Evolutionary conservation across 306 rosid species (phyloP), one percentile per base, ranked within the genome.

Genomic region (Echinosophora koreensis): DNA sequence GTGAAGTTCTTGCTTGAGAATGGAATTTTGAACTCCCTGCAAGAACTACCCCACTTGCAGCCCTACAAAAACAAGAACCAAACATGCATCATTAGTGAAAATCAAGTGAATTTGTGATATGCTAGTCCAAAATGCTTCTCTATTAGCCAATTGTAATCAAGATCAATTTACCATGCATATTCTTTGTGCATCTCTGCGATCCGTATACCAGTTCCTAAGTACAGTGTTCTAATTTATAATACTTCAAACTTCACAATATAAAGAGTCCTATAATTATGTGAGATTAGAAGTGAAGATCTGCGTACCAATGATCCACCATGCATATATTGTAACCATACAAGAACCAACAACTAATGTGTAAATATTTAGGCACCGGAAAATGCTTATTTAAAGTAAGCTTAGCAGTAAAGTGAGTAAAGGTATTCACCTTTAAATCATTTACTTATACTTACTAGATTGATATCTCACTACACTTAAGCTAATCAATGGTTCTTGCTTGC

Each of bases 1-100:
- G 87, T 13, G 91, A 84, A 15, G 71, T 77, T 56, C 83, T 83
- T 15, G 86, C 91, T 54, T 88, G 64, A 46, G 76, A 86, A 71
- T 87, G 64, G 71, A 89, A 89, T 27, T 80, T 89, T 14, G 69
- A 77, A 66, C 84, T 89, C 42, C 91, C 92, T 5, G 76, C 94
- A 12, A 90, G 44, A 30, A 82, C 91, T 61, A 93, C 9, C 30
- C 91, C 94, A 39, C 88, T 82, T 28, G 90, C 88, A 76, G 61
- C 87, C 71, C 96, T 93, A 83, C 6, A 73, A 44, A 74, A 30
- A 63, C 28, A 76, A 65, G 15, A 69, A 62, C 4, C 14, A 68
- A 5, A 14, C 32, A 46, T 2, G 16, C 27, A 52, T 46, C 42
- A 54, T 35, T 71, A 8, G 8, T 14, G 44, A 1, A 44, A 42